Evolutionary conservation across 2,329 filamentous ascomycete species (phyloP), one percentile per base, ranked within the genome.

Genomic region (Chrysosporium queenslandicum): DNA sequence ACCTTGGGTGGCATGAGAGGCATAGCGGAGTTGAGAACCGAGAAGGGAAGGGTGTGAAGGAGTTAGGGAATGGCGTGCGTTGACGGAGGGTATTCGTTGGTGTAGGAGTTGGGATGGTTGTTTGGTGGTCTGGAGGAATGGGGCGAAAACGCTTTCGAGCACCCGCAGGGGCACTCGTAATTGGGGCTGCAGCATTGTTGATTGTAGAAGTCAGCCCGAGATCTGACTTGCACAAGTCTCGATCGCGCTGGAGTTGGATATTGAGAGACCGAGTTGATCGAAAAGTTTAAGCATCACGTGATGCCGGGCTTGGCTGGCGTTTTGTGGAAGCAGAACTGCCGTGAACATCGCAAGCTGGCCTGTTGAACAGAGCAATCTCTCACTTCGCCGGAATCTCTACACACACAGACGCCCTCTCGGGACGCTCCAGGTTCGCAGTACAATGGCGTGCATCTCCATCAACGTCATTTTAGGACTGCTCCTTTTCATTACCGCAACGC

Each of bases 1-100:
- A 61, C 81, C 80, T 72, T 84, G 79, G 23, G 79, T 70, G 60
- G 80, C 77, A 73, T 85, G 81, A 14, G 80, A 78, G 58, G 82
- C 81, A 64, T 82, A 71, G 65, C 82, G 74, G 57, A 77, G 67
- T 61, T 76, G 74, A 39, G 60, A 76, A 67, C 41, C 64, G 65
- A 54, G 65, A 60, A 56, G 64, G 58, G 55, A 64, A 60, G 41
- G 67, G 63, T 53, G 66, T 42, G 46, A 14, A 37, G 47, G 41
- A 34, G 30, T 46, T 14, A 37, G 25, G 46, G 23, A 14, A 16
- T 42, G 14, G 52, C 32, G 23, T 16, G 43, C 4, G 25, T 21
- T 34, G n/a, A 48, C 4, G n/a, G n/a, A n/a, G 27, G 51, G 36
- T 42, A 46, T 49, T 29, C 39, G 55, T 56, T 59, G 61, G 53